phyloP scores from a whole-genome alignment of 306 rosid species.

The Bauhinia variegata region DNA sequence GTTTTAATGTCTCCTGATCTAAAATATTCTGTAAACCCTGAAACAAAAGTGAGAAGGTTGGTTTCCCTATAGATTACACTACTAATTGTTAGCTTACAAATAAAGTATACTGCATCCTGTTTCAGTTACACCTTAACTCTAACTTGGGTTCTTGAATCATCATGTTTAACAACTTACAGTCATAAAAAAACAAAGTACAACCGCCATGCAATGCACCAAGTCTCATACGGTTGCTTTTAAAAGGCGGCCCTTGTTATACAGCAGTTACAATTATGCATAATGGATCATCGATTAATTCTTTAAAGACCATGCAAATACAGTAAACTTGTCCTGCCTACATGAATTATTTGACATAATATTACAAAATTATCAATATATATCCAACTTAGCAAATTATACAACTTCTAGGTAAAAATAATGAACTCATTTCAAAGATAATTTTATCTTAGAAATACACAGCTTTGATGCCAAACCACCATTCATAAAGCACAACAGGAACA shows the following conservation, averaged over 20 bases:
- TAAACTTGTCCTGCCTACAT: slow-evolving; percentile 16
- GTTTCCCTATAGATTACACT: slow-evolving; percentile 23
- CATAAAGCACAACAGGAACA: not conserved
- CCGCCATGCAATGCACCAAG: slow-evolving; percentile 21
- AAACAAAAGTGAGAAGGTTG: slow-evolving; percentile 29
- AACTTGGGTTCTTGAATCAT: slow-evolving; percentile 19
- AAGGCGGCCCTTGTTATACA: not conserved
- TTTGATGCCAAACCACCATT: slow-evolving; percentile 24
- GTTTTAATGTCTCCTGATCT: slow-evolving; percentile 55
- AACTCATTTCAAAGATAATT: not conserved
- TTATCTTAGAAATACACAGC: slow-evolving; percentile 4
- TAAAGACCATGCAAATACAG: slow-evolving; percentile 4
- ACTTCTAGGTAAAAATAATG: not conserved
- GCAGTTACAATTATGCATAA: slow-evolving; percentile 1
- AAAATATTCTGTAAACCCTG: slow-evolving; percentile 79
- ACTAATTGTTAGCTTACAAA: slow-evolving; percentile 20
- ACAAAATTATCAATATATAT: too few species aligned
- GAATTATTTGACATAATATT: not conserved
- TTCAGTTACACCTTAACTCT: slow-evolving; percentile 21
- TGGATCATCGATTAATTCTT: slow-evolving; percentile 15
- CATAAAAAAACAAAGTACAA: slow-evolving; percentile 25
- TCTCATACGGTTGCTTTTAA: slow-evolving; percentile 2
- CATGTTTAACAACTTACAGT: slow-evolving; percentile 18
- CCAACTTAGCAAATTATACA: not conserved
- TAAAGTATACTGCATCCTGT: slow-evolving; percentile 16